phyloP scores from a whole-genome alignment of 2,329 filamentous ascomycete species.

The Rhinocladiella mackenziei region DNA sequence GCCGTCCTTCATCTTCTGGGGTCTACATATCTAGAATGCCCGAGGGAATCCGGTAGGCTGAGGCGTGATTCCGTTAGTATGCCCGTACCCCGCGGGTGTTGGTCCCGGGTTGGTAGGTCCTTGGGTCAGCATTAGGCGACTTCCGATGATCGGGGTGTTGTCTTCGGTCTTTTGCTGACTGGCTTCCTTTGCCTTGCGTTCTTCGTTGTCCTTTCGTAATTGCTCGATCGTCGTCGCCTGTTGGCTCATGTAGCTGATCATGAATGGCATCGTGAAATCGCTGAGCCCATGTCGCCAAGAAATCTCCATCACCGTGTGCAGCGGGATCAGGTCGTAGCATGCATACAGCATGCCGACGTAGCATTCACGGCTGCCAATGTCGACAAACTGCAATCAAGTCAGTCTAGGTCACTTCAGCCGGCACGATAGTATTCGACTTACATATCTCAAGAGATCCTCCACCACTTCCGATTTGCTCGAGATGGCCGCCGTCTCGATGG shows the following conservation, averaged over 20 bases:
- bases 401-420: conserved; percentile 29
- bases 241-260: conserved; percentile 96
- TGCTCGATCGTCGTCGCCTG: conserved; percentile 79
- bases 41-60: conserved; percentile 73
- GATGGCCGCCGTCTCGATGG: conserved; percentile 93
- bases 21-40: conserved; percentile 44
- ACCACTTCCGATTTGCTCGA: conserved; percentile 88
- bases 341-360: conserved; percentile 99
- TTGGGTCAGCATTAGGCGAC: conserved; percentile 91
- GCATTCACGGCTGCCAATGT: conserved; percentile 97
- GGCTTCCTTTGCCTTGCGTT: conserved; percentile 68
- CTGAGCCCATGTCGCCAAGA: conserved; percentile 93
- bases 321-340: conserved; percentile 93
- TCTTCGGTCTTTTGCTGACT: conserved; percentile 87
- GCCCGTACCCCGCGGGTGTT: conserved; percentile 65
- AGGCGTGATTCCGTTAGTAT: conserved; percentile 82
- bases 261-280: conserved; percentile 99
- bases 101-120: conserved; percentile 61
- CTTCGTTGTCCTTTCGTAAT: conserved; percentile 94
- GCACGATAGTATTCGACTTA: conserved; percentile 59
- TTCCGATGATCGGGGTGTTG: conserved; percentile 87
- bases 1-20: conserved; percentile 1
- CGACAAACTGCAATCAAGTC: conserved; percentile 71
- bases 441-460: conserved; percentile 92
- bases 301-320: conserved; percentile 88